phyloP scores from a whole-genome alignment of 768 basidiomycete genomes.

The Mycena epipterygia region DNA sequence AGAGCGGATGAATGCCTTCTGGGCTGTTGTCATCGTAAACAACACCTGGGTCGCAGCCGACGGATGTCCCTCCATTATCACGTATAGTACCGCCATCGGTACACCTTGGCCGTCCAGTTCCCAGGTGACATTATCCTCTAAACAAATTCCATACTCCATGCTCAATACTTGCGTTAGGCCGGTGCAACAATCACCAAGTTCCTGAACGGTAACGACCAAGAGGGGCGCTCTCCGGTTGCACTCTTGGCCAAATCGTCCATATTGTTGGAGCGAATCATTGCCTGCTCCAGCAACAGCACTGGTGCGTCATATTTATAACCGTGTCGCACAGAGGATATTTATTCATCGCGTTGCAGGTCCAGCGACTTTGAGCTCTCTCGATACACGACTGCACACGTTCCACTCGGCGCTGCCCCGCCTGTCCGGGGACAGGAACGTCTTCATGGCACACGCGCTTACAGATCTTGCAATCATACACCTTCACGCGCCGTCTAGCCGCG shows the following conservation, averaged over 20 bases:
- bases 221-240: slow-evolving; percentile 8
- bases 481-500: background rate
- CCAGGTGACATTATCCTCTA: no score
- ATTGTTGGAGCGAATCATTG: slow-evolving; percentile 17
- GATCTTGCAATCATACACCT: slow-evolving; percentile 21
- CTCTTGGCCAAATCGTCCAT: slow-evolving; percentile 24
- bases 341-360: background rate
- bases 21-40: slow-evolving; percentile 9
- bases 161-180: slow-evolving; percentile 1
- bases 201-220: slow-evolving; percentile 6
- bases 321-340: background rate
- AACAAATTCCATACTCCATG: no score
- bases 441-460: slow-evolving; percentile 4
- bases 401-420: background rate
- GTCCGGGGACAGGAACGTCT: background rate
- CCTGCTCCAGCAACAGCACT: background rate
- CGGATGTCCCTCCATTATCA: slow-evolving; percentile 3
- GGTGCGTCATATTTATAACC: background rate
- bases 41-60: slow-evolving; percentile 25
- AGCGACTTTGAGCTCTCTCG: background rate
- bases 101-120: slow-evolving; percentile 17
- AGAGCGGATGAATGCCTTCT: slow-evolving; percentile 24
- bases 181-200: slow-evolving; percentile 18
- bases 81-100: background rate
- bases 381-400: background rate